Evolutionary conservation across 345 rosid species (phyloP), one percentile per base, ranked within the genome.

Genomic region (Hypericum perforatum): DNA sequence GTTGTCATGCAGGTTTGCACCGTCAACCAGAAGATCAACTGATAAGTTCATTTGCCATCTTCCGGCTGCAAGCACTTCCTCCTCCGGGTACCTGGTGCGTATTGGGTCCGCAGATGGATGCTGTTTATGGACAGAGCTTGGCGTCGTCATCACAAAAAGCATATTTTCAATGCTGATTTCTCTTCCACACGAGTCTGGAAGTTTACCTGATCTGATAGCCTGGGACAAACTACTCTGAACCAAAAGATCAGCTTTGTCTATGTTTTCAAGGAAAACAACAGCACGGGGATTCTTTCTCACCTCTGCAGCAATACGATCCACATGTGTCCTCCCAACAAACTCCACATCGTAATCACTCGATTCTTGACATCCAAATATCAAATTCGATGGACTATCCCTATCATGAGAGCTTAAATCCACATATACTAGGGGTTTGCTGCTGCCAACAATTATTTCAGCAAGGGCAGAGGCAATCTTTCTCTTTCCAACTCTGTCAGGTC

Each of bases 401-500:
- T 60, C 71, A 14, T 71, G 67, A 37, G 72, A 71, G 58, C 75
- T 54, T 58, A 82, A 65, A 71, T 87, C 83, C 13, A 77, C 73
- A 14, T 56, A 68, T 14, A 84, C 57, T 6, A 79, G 57, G 60
- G 60, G 63, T 37, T 78, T 70, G 53, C 48, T 63, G 54, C 73
- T 70, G 16, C 83, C 78, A 37, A 52, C 79, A 8, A 87, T 59
- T 43, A 70, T 59, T 72, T 82, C 82, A 32, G 89, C 78, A 43
- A 87, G 75, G 32, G 76, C 62, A 36, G 63, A 62, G 11, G 89
- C 96, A 48, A 80, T 68, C 66, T 70, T 80, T 71, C 61, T 76
- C 73, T 84, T 87, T 38, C 89, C 94, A 11, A 66, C 69, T 60
- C 52, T 67, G 56, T 87, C 94, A 36, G 87, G 84, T 56, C 96